Evolutionary conservation across 2,329 filamentous ascomycete genomes (phyloP), one percentile per base, ranked within the genome.

Genomic region (Xylariaceae sp.): DNA sequence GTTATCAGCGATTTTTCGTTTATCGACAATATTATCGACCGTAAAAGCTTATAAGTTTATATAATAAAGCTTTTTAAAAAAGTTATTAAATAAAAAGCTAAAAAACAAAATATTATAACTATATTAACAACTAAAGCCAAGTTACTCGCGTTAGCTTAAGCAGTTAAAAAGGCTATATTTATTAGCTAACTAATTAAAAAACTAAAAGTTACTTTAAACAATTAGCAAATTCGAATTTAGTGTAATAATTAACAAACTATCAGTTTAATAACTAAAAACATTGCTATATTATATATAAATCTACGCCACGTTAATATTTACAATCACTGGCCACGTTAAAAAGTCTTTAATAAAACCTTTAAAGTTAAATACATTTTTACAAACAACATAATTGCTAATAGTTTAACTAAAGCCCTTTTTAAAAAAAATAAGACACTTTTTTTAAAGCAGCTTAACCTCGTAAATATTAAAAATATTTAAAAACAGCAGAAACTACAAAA

Each of bases 211-310:
- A 36, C 9, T 10, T 36, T 36, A 9, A 36, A 9, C 16, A 10
- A 36, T 10, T 10, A 36, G 16, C 7, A 36, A 36, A 36, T 36
- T 9, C 7, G 16, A 36, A 36, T 36, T 36, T 10, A 36, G 16
- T 36, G 16, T 36, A 36, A 36, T 41, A 41, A 41, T 41, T 20
- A 8, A 10, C 23, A 41, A 41, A 41, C 15, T 7, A 41, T 41
- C 8, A 23, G 15, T 5, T 15, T 41, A 41, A 15, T 41, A 20
- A 41, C 8, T 10, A 24, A 6, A 21, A 41, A 41, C 18, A 23
- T 41, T 18, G 20, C 37, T 15, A 6, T 41, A 21, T 41, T 41
- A 41, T 10, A 16, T 21, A 41, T 18, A 9, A 41, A 41, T 9
- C 23, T 41, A 20, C 15, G 21, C 9, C 23, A 41, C 23, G 16